Base-by-base conservation (phyloP, 2,329 filamentous ascomycete genomes). In the Microsporum ferrugineum region DNA sequence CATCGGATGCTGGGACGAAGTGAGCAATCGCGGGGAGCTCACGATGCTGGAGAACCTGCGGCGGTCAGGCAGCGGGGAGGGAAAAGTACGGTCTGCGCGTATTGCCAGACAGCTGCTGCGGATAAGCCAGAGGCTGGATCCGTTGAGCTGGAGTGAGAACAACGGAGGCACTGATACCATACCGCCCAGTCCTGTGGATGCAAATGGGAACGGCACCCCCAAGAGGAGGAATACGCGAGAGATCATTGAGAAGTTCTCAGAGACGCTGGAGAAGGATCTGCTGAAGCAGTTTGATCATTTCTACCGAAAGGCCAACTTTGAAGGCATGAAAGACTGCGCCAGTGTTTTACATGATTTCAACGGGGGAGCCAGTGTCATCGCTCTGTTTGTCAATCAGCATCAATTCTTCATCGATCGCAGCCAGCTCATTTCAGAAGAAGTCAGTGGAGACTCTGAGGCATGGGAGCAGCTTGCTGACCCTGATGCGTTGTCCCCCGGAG, bases 401-500 rank as follows among this genome's bases (percentile, higher is more conserved):
- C 91, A 96, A 70, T 99, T 99, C 80, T 99, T 99, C 76, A 96
- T 99, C 70, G 94, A 97, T 71, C 83, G 91, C 31, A 94, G 91
- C 66, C 92, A 97, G 72, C 79, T 99, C 61, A 87, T 96, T 57
- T 88, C 87, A 0, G 91, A 96, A 68, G 91, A 96, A 71, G 84
- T 95, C 45, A 73, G 72, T 29, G 76, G 76, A 33, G 77, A 80
- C 64, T 69, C 72, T n/a, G 76, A 90, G 64, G 87, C 85, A 1
- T 96, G 92, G 91, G 62, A 97, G 61, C 86, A 87, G 66, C 80
- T 99, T 59, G 92, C 95, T 55, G 94, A 99, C 70, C 95, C 95
- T 0, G 94, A 99, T 75, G 85, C 89, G 0, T 91, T 96, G 57
- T 88, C 91, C 1, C 91, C 92, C 0, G 88, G 89, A 5, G 88